Percentiles rank a stretch among this genome's conserved stretches.
Conservation (phyloP, 2,329 filamentous ascomycete genomes). For the Coleophoma eucalyptorum region DNA sequence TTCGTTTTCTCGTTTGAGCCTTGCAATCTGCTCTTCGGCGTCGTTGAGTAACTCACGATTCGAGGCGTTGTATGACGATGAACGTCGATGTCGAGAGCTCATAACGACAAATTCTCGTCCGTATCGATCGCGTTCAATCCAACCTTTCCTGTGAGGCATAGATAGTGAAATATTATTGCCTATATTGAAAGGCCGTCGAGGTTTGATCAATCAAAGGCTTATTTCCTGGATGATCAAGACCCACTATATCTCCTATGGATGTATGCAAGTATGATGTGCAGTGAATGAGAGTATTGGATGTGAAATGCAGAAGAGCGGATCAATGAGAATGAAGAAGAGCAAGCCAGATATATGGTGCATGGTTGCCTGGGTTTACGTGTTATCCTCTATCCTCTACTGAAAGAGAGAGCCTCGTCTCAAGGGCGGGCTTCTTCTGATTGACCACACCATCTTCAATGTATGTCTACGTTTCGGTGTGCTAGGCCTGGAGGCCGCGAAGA, state of each 20-base stretch:
- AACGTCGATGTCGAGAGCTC: conserved; percentile 2
- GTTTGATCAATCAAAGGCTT: conserved; percentile 2
- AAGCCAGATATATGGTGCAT: conserved; percentile 7
- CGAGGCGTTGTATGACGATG: conserved; percentile 4
- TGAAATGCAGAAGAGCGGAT: conserved; percentile 8
- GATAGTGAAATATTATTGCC: conserved; percentile 11
- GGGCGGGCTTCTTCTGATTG: conserved; percentile 3
- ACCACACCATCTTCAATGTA: conserved; percentile 4
- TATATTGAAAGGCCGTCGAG: conserved; percentile 10
- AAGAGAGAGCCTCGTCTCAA: conserved; percentile 11
- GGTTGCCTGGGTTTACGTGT: conserved; percentile 7
- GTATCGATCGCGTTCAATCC: conserved; percentile 13
- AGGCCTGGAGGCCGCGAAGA: neutral
- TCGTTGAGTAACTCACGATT: conserved; percentile 13
- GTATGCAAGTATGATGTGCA: conserved; percentile 11
- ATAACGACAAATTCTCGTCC: conserved; percentile 16
- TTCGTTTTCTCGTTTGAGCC: conserved; percentile 9
- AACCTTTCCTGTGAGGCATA: conserved; percentile 12
- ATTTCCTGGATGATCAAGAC: conserved; percentile 2
- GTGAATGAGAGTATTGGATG: conserved; percentile 8
- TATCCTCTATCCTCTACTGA: neutral
- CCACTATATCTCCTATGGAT: neutral
- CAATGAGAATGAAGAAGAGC: conserved; percentile 8
- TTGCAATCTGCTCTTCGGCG: conserved; percentile 11
- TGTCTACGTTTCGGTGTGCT: neutral